Evolutionary conservation across 768 basidiomycete species (phyloP), one percentile per base, ranked within the genome.

Genomic region (Fistulinella prunicolor): DNA sequence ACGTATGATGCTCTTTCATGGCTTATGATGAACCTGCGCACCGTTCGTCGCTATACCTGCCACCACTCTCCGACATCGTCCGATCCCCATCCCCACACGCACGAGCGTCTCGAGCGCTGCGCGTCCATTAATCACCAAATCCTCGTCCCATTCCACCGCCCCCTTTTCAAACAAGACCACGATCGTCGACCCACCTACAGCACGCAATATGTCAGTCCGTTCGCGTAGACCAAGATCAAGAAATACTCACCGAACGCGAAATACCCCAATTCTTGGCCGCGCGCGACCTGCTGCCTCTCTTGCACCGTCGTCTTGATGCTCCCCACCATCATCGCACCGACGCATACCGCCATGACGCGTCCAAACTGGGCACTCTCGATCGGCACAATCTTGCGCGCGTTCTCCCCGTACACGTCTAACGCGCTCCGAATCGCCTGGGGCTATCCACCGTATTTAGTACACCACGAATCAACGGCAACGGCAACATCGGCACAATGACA

Each of bases 321-420:
- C 9, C 89, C 93, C 12, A 89, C 94, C 89, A 93, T 91, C 92
- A 94, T 94, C 7, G 92, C 92, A 20, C 93, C 93, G 8, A 94
- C 74, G 56, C 91, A 93, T 2, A 95, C 92, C 2, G 83, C 85
- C 83, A 95, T 91, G 19, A 97, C 93, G 0, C 83, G 77, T 3
- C 95, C 95, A 62, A 96, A 98, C 38, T 86, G 81, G 0, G 86
- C 83, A 50, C 84, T 91, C 53, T 95, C 84, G 46, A 98, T 94
- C 2, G 90, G 89, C 7, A 95, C 88, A 28, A 99, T 83, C 73
- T 93, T 93, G 21, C 96, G 76, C 6, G 77, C 87, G 57, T 99
- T 99, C 69, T 97, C 94, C 17, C 93, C 92, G 58, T 94, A 97
- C 10, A 97, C 91, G 54, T 96, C 92, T 10, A 96, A 70, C 7